Percentiles rank a stretch among this genome's conserved stretches.
Conservation (phyloP, 2,329 filamentous ascomycete genomes). For the Aspergillus vadensis region DNA sequence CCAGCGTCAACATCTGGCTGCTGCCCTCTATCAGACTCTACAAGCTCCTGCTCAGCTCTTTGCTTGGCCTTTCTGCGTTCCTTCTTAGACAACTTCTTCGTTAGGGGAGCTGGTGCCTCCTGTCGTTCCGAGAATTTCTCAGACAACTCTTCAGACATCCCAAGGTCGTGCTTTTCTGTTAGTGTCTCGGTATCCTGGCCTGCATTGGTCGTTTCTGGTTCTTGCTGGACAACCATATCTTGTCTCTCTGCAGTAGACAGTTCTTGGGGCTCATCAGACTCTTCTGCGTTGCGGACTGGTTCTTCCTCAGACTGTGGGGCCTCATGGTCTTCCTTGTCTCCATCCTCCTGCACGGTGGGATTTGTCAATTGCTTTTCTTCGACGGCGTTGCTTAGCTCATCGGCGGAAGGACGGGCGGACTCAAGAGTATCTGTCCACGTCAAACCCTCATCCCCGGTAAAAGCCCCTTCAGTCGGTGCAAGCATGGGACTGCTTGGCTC, state of each 20-base stretch:
- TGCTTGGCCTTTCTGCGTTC: conserved; percentile 39
- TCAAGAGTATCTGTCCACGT: neutral
- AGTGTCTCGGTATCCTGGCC: neutral
- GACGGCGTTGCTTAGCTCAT: neutral
- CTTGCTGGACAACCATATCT: neutral
- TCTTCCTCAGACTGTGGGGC: neutral
- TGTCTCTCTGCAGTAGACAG: neutral
- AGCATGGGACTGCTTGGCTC: conserved; percentile 1
- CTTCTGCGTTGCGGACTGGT: neutral
- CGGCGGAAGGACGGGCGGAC: neutral
- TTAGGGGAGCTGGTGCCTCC: conserved; percentile 13
- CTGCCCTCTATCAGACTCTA: conserved; percentile 10
- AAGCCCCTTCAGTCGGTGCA: conserved; percentile 3
- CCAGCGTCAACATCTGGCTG: conserved; percentile 8
- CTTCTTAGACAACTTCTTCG: conserved; percentile 39
- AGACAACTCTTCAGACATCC: conserved; percentile 18
- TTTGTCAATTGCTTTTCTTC: neutral
- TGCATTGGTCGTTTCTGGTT: neutral
- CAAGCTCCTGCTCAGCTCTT: conserved; percentile 20
- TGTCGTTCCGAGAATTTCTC: conserved; percentile 11
- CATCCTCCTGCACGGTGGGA: neutral
- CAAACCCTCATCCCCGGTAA: neutral
- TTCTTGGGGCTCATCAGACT: neutral
- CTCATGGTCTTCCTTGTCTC: neutral
- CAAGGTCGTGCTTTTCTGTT: conserved; percentile 6